Conservation (phyloP, 2,329 filamentous ascomycete species). For the Hyphodiscus sp. region DNA sequence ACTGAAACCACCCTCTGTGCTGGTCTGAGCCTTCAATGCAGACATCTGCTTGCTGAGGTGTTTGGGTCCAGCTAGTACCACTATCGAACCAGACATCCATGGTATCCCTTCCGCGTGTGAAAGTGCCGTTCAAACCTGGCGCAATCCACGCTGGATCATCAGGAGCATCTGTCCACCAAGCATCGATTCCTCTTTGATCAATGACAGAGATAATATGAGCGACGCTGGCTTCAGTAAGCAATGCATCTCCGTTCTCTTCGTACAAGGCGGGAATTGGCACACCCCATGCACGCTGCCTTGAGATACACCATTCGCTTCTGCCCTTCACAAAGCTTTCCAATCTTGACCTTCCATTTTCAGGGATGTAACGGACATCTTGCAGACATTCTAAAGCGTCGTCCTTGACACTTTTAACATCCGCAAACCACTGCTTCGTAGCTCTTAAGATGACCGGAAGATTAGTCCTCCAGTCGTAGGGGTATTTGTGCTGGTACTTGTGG, state of each 20-base stretch:
- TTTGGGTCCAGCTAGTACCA: constrained; percentile 80
- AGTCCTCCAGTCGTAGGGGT: constrained; percentile 96
- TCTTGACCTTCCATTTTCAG: constrained; percentile 64
- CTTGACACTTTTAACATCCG: constrained; percentile 82
- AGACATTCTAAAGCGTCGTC: constrained; percentile 64
- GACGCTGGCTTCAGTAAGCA: constrained; percentile 75
- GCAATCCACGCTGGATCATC: constrained; percentile 76
- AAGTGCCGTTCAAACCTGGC: constrained; percentile 52
- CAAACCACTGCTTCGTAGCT: constrained; percentile 97
- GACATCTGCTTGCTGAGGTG: constrained; percentile 61
- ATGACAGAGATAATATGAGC: constrained; percentile 79
- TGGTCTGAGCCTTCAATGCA: constrained; percentile 95
- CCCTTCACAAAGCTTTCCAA: constrained; percentile 82
- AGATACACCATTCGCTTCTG: constrained; percentile 96
- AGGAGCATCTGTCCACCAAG: constrained; percentile 83
- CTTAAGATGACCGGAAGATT: constrained; percentile 87
- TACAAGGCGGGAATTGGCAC: constrained; percentile 93
- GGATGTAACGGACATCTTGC: constrained; percentile 69
- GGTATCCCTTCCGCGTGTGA: constrained; percentile 77
- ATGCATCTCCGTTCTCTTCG: constrained; percentile 61
- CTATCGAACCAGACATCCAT: constrained; percentile 99
- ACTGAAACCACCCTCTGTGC: constrained; percentile 98
- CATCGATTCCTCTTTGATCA: constrained; percentile 71
- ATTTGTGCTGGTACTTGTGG: constrained; percentile 79
- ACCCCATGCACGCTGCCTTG: constrained; percentile 90